Evolutionary conservation across 495 filamentous ascomycete genomes (phyloP).

Genomic region (Stereocaulon alpinum): DNA sequence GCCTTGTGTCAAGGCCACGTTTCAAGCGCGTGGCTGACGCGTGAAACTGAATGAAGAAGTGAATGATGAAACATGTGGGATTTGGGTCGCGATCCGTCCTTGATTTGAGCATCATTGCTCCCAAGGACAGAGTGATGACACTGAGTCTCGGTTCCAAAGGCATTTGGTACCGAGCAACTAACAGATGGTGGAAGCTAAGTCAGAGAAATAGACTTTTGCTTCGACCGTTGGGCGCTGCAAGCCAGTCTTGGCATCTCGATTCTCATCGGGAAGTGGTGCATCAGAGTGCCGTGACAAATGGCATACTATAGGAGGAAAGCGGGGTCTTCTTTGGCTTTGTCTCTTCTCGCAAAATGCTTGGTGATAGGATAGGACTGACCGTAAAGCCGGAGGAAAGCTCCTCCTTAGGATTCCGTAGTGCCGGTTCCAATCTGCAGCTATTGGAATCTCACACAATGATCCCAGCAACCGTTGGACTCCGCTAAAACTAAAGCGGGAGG

Average conservation of each 20-base stretch:
- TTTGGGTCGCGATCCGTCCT: neutral
- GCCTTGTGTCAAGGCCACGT: slow-evolving; percentile 3
- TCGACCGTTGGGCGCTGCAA: too few species aligned
- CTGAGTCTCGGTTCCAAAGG: neutral
- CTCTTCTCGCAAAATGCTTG: too few species aligned
- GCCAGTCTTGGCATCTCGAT: too few species aligned
- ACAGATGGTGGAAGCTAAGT: neutral
- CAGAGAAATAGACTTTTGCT: neutral
- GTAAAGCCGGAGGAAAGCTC: too few species aligned
- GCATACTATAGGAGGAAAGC: too few species aligned
- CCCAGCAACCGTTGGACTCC: slow-evolving; percentile 1
- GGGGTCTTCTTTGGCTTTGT: too few species aligned
- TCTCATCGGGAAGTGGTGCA: too few species aligned
- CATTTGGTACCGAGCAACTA: too few species aligned
- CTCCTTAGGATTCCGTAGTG: neutral
- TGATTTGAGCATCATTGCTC: neutral
- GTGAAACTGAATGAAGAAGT: neutral
- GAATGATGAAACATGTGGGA: slow-evolving; percentile 3
- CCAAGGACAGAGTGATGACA: neutral
- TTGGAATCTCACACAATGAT: neutral
- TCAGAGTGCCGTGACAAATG: too few species aligned
- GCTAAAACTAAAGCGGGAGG: neutral
- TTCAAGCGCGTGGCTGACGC: slow-evolving; percentile 4
- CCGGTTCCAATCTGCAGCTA: neutral
- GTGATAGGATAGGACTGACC: too few species aligned